Evolutionary conservation across 2,329 filamentous ascomycete species (phyloP), one percentile per base, ranked within the genome.

Genomic region (Pseudogymnoascus sp.): DNA sequence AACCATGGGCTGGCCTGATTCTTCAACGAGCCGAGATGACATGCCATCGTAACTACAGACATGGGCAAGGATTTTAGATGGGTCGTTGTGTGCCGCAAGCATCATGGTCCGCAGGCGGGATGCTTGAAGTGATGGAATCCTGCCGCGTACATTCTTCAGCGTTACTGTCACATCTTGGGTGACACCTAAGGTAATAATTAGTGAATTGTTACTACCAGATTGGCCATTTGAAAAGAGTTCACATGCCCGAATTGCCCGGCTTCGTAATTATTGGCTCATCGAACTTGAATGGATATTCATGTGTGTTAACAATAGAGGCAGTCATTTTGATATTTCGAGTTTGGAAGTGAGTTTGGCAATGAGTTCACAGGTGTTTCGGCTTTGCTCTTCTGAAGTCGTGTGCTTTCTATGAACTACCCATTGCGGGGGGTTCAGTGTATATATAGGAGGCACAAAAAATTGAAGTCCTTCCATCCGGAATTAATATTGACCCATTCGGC

Each of bases 1-100:
- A 8, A 79, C 64, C 58, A 79, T 69, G 0, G 78, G 78, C 55
- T 80, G 80, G 0, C 78, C 77, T 1, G 78, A 75, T 64, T 80
- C 76, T 62, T 80, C 75, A 5, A 75, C 73, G 0, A 81, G 69
- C 0, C 76, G 74, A 1, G 78, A 78, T 22, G 73, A 76, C 0
- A 80, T 69, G 0, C 72, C 77, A 36, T 80, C 77, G 49, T 80
- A 79, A 52, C 71, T 74, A 64, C 77, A 79, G 22, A 70, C 69
- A 45, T 76, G 74, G 0, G 78, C 77, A 4, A 80, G 60, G 45
- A 80, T 79, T 63, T 79, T 80, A 4, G 68, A 69, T 1, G 76
- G 73, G 60, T 79, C 75, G 0, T 68, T 62, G 38, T 75, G 71
- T 0, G 77, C 74, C 62, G 79, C 76, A 12, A 74, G 66, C 67